Base-by-base conservation (phyloP, 176 grass and related monocot genomes). In the Saccharum spontaneum region DNA sequence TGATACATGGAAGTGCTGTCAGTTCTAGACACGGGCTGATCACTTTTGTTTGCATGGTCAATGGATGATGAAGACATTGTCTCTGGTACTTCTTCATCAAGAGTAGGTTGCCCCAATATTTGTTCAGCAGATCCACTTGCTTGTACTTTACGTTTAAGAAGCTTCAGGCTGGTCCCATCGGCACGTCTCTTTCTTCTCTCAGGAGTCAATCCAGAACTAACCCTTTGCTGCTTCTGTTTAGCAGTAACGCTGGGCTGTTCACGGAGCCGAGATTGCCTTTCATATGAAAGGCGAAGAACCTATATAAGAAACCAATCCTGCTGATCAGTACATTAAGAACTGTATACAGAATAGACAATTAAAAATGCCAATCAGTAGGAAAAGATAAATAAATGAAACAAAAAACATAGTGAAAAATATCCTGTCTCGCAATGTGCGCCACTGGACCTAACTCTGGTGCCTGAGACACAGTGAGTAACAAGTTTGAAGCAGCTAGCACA, bases 211-310 rank as follows among this genome's bases (percentile, higher is more conserved):
- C 87, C 65, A 78, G 72, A 70, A 77, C 71, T 61, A 85, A 79
- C 8, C 77, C 54, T 84, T 84, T 41, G 79, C 81, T 78, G 83
- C 64, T 82, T 88, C 73, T 50, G 77, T 66, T 77, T 69, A 82
- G 64, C 41, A 26, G 81, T 64, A 46, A 65, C 17, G 10, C 67
- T 92, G 16, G 75, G 40, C 76, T 90, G 86, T 75, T 68, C 84
- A 80, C 54, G 68, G 82, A 78, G 72, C 61, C 59, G 70, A 79
- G 84, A 82, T 13, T 90, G 63, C 50, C 82, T 90, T 57, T 82
- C 84, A 67, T 91, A 90, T 8, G 89, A 95, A 80, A 90, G 70
- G 75, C 93, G 88, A 61, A 98, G 92, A 52, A 98, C 96, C 96
- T 98, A 83, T 22, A 89, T n/a, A 79, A 73, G 24, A 88, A 85